phyloP scores from a whole-genome alignment of 768 basidiomycete genomes.

The Agrocybe praecox region DNA sequence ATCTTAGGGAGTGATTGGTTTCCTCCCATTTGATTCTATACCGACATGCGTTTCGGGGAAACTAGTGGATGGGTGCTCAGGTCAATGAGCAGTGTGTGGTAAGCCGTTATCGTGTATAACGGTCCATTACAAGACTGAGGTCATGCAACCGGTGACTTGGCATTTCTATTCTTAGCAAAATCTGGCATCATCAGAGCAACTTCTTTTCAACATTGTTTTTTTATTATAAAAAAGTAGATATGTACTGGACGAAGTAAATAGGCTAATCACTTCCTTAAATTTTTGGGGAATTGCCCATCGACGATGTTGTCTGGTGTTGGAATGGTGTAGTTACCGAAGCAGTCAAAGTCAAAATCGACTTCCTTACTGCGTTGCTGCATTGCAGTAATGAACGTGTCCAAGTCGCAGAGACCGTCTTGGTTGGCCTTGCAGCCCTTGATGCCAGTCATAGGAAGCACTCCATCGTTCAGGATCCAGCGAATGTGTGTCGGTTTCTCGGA shows the following conservation, averaged over 20 bases:
- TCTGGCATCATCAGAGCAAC: too few species aligned
- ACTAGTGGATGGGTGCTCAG: background rate
- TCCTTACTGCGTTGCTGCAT: slow-evolving; percentile 57
- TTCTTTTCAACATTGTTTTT: too few species aligned
- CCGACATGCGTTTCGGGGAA: background rate
- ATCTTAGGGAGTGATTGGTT: slow-evolving; percentile 84
- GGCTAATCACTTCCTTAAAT: slow-evolving; percentile 10
- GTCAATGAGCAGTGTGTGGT: background rate
- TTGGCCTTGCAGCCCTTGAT: slow-evolving; percentile 60
- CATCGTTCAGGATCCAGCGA: slow-evolving; percentile 76
- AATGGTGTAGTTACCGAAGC: slow-evolving; percentile 52
- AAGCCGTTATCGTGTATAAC: background rate
- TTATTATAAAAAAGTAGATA: too few species aligned
- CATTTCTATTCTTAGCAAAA: background rate
- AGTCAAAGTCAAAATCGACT: slow-evolving; percentile 67
- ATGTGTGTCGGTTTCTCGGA: slow-evolving; percentile 43
- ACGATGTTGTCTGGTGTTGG: slow-evolving; percentile 40
- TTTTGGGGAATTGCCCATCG: slow-evolving; percentile 33
- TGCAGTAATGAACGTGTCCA: slow-evolving; percentile 58
- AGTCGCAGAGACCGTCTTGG: slow-evolving; percentile 62
- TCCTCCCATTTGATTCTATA: slow-evolving; percentile 56
- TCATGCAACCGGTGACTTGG: background rate
- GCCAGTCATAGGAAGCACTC: slow-evolving; percentile 66
- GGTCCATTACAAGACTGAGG: background rate
- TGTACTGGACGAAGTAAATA: too few species aligned